A percentile compares a stretch with the other conserved stretches of the same genome.
These are phyloP conservation scores for Iris pallida DNA, from an alignment of 116 monocot genomes.

Conservation along the genomic window DNA sequence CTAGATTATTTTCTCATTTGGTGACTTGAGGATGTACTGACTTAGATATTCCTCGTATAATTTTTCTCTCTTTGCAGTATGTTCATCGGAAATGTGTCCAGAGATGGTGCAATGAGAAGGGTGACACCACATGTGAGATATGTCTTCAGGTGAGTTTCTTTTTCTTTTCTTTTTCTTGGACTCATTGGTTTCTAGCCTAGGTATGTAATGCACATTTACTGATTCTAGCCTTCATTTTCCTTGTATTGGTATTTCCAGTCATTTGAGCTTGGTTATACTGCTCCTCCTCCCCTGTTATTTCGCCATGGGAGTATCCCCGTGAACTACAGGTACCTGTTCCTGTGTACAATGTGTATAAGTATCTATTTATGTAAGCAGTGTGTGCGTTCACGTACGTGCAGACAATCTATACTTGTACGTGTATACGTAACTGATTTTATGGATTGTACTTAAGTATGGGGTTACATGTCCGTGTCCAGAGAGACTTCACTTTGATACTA, in stretches of 20 bases:
- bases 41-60: no score
- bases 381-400: no score
- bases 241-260: constrained; percentile 20
- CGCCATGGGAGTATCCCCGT: constrained; percentile 46
- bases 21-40: no score
- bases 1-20: neutral
- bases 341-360: no score
- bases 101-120: constrained; percentile 88
- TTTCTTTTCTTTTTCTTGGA: neutral
- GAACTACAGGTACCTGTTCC: constrained; percentile 52
- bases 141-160: constrained; percentile 58
- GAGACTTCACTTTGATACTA: no score
- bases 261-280: constrained; percentile 69
- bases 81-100: constrained; percentile 85
- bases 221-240: neutral
- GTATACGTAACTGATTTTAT: no score
- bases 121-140: constrained; percentile 77
- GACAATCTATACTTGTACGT: no score
- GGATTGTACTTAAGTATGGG: no score
- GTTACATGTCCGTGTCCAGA: no score
- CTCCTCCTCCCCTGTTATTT: constrained; percentile 53
- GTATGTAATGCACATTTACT: no score
- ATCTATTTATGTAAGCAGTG: no score
- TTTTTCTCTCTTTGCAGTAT: constrained; percentile 61
- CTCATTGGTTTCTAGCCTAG: no score